A percentile compares a stretch with the other conserved stretches of the same genome.
Conservation (phyloP, 306 rosid species). For the Vigna mungo region DNA sequence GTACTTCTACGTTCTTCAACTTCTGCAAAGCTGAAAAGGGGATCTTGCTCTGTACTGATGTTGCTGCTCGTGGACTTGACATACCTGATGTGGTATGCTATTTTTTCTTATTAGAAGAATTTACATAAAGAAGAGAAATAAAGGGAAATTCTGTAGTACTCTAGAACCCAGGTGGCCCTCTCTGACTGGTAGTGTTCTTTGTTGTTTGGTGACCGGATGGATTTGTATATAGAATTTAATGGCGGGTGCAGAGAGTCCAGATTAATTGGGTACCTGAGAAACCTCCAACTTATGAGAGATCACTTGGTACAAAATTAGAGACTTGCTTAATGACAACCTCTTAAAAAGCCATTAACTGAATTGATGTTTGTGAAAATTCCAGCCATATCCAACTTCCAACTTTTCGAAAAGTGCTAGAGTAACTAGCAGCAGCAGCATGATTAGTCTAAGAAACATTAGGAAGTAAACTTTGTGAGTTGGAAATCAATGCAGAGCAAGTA, state of each 20-base stretch:
- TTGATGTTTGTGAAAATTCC: not conserved
- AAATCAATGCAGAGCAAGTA: conserved; percentile 7
- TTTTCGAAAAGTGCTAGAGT: not conserved
- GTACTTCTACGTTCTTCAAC: conserved; percentile 78
- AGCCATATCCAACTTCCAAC: not conserved
- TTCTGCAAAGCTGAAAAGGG: conserved; percentile 91
- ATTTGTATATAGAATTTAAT: conserved; percentile 13
- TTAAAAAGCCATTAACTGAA: conserved; percentile 1
- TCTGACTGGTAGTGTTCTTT: not conserved
- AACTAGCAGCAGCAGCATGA: not conserved
- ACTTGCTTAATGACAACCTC: not conserved
- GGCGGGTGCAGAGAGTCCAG: not conserved
- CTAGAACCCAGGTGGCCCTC: not conserved
- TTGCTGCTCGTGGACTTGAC: conserved; percentile 97
- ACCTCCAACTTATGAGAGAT: not conserved
- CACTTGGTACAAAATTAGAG: not conserved
- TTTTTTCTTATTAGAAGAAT: not conserved
- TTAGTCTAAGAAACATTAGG: conserved; percentile 15
- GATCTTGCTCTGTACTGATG: conserved; percentile 95
- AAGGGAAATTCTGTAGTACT: conserved; percentile 19
- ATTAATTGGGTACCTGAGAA: conserved; percentile 7
- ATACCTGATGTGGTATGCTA: conserved; percentile 81
- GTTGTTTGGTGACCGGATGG: conserved; percentile 2
- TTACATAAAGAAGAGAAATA: not conserved
- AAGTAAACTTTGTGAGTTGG: conserved; percentile 24